These are phyloP conservation scores for Batkoa obscura DNA, from an alignment of 371 early-diverging fungal species.

Conservation along the genomic window DNA sequence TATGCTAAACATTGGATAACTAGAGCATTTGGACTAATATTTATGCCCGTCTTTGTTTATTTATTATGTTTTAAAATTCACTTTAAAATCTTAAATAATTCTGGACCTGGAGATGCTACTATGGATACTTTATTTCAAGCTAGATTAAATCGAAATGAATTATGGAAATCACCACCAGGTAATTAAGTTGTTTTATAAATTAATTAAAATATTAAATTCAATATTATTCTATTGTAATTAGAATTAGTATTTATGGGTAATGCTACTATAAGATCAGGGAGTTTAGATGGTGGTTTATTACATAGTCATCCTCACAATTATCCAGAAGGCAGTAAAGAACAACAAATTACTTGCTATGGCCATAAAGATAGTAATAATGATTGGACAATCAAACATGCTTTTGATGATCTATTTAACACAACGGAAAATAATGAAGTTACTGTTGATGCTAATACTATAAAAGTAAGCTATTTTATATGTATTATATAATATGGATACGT, in stretches of 20 bases:
- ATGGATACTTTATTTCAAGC: constrained; percentile 99
- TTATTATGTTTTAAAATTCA: constrained; percentile 74
- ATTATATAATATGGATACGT: no score
- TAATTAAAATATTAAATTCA: not conserved
- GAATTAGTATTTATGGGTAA: constrained; percentile 82
- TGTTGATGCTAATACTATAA: no score
- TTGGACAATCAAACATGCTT: constrained; percentile 40
- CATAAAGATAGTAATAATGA: constrained; percentile 96
- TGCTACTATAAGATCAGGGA: constrained; percentile 73
- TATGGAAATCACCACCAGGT: constrained; percentile 67
- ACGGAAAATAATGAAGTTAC: not conserved
- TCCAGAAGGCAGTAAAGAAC: constrained; percentile 83
- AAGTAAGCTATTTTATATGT: no score
- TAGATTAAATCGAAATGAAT: constrained; percentile 58
- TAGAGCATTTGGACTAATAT: constrained; percentile 61
- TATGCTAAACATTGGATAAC: constrained; percentile 63
- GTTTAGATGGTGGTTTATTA: constrained; percentile 83
- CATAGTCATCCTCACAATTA: constrained; percentile 95
- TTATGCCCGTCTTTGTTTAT: constrained; percentile 77
- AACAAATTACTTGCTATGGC: constrained; percentile 95
- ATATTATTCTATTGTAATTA: constrained; percentile 9
- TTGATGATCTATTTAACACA: not conserved
- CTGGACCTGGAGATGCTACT: constrained; percentile 93
- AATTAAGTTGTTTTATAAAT: constrained; percentile 9
- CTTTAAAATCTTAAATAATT: constrained; percentile 71